Conservation (phyloP, 2,329 filamentous ascomycete species). For the Coniella vitis region DNA sequence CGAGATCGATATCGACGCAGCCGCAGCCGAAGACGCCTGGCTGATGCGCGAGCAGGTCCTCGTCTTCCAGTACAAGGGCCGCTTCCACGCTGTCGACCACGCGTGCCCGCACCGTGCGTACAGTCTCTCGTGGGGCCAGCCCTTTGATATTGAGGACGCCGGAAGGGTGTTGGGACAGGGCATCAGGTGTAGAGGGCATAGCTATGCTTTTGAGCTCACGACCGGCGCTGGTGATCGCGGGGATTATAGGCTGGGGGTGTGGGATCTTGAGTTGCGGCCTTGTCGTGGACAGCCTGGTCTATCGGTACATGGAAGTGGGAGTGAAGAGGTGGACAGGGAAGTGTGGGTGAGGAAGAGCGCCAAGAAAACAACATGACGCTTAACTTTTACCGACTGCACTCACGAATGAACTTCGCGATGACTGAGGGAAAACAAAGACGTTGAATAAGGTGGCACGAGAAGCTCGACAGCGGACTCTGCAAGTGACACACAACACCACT, state of each 20-base stretch:
- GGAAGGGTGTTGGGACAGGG: conserved; percentile 3
- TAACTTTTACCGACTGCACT: neutral
- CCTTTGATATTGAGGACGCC: conserved; percentile 14
- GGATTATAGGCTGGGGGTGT: conserved; percentile 8
- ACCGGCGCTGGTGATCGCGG: conserved; percentile 11
- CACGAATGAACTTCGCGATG: neutral
- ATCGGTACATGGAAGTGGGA: neutral
- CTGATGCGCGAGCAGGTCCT: conserved; percentile 12
- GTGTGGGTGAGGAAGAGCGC: conserved; percentile 8
- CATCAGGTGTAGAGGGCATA: conserved; percentile 9
- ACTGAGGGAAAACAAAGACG: too few relatives aligned
- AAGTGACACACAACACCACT: too few relatives aligned
- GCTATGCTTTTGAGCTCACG: conserved; percentile 13
- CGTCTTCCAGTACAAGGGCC: conserved; percentile 14
- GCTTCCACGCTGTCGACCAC: conserved; percentile 14
- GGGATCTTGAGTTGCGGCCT: conserved; percentile 10
- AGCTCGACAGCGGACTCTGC: too few relatives aligned
- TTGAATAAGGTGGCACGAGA: too few relatives aligned
- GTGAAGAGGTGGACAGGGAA: neutral
- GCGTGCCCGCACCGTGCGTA: conserved; percentile 12
- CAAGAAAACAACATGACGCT: neutral
- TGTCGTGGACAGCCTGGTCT: neutral
- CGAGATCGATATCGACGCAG: conserved; percentile 9
- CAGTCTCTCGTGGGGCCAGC: conserved; percentile 9
- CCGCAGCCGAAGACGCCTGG: conserved; percentile 12